Conservation (phyloP, 306 rosid species). For the Acacia crassicarpa region DNA sequence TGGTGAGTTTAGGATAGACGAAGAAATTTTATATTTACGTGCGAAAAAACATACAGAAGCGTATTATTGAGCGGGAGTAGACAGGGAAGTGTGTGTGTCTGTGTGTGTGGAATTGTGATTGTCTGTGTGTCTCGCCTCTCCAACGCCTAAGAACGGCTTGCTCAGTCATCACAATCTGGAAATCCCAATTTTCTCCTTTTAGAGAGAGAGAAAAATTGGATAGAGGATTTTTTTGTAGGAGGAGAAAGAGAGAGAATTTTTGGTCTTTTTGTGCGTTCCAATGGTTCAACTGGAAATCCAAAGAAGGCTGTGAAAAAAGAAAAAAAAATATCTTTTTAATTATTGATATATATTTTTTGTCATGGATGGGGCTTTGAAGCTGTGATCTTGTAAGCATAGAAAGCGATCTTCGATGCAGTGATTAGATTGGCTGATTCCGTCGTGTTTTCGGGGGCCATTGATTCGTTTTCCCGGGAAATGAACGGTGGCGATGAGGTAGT, state of each 20-base stretch:
- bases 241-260: slow-evolving; percentile 38
- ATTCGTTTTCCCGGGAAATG: slow-evolving; percentile 59
- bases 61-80: slow-evolving; percentile 38
- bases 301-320: slow-evolving; percentile 35
- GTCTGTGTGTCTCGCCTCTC: slow-evolving; percentile 30
- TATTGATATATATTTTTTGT: slow-evolving; percentile 19
- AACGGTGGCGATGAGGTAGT: slow-evolving; percentile 89
- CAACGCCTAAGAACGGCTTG: slow-evolving; percentile 43
- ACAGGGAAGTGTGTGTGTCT: slow-evolving; percentile 11
- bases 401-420: slow-evolving; percentile 76
- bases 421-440: slow-evolving; percentile 59
- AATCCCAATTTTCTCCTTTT: slow-evolving; percentile 62
- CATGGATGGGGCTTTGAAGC: slow-evolving; percentile 51
- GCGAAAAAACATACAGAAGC: slow-evolving; percentile 22
- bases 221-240: slow-evolving; percentile 25
- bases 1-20: slow-evolving; percentile 20
- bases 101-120: not conserved
- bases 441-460: slow-evolving; percentile 39
- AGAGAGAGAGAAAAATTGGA: slow-evolving; percentile 55
- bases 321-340: slow-evolving; percentile 4
- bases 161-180: slow-evolving; percentile 40
- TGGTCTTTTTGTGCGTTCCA: slow-evolving; percentile 53
- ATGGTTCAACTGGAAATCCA: slow-evolving; percentile 78
- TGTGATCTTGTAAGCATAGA: slow-evolving; percentile 71
- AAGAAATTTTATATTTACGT: not conserved